Base-by-base conservation (phyloP, 2,329 filamentous ascomycete genomes). In the Aspergillus clavatus region DNA sequence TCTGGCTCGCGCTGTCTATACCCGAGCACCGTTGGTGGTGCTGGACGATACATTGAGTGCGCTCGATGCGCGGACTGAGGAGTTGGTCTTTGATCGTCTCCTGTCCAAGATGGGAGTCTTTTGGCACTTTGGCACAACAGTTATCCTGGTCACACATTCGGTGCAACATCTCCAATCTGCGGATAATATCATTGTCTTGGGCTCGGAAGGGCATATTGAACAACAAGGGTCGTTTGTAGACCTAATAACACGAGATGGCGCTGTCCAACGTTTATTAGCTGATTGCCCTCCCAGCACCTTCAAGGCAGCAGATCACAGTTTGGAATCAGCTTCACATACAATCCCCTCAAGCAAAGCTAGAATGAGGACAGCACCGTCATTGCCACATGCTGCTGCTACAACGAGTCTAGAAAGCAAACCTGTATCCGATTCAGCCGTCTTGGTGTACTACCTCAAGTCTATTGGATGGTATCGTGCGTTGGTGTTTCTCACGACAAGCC, bases 21-120 rank as follows among this genome's bases (percentile, higher is more conserved):
- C 49, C 4, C 42, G 50, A 24, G 16, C 27, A 10, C 18, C 23
- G n/a, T n/a, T 50, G 4, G 24, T 53, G 3, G n/a, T 57, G 10
- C 40, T 56, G 3, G 55, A 57, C 26, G 51, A 57, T 40, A 39
- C 50, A 48, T 73, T 7, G 62, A 70, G 24, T 62, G 63, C 0
- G 4, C 54, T 75, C 11, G 48, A 48, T 33, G 18, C 35, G 4
- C 29, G 36, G 7, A 51, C 46, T 10, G 26, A 48, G 21, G 12
- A 31, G n/a, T 3, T 29, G 10, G 24, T 45, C 11, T 24, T 42
- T 35, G 12, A 38, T 14, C 37, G 42, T 18, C 24, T 48, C 1
- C 38, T 55, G 40, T 27, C 40, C 6, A 29, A 14, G 5, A 23
- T 42, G 3, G 53, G 46, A 12, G 12, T 51, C 5, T 45, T 55